Evolutionary conservation across 2,329 filamentous ascomycete genomes (phyloP).

Genomic region (Xylariaceae sp.): DNA sequence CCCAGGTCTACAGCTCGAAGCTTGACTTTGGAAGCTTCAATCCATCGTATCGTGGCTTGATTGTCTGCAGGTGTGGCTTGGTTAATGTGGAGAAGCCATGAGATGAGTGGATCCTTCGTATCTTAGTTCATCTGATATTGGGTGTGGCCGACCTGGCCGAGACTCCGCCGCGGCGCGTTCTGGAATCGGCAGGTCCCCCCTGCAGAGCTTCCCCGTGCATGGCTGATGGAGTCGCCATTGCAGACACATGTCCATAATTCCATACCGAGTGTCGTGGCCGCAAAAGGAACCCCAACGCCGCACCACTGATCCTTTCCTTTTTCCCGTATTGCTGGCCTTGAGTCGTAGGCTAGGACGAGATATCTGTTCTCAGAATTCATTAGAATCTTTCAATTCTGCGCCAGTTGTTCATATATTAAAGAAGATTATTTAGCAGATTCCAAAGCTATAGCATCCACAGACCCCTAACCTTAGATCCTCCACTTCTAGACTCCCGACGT

Average conservation of each 20-base stretch:
- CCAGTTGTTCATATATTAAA: constrained; percentile 24
- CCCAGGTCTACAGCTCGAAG: no score
- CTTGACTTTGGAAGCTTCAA: no score
- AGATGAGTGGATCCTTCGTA: background rate
- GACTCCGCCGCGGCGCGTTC: no score
- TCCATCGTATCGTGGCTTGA: constrained; percentile 19
- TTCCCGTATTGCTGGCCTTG: constrained; percentile 16
- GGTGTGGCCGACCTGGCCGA: background rate
- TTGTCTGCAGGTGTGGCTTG: constrained; percentile 13
- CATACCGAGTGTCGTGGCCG: constrained; percentile 25
- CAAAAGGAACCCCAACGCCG: constrained; percentile 12
- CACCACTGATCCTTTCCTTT: constrained; percentile 14
- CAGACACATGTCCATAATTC: constrained; percentile 36
- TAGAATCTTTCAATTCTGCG: constrained; percentile 24
- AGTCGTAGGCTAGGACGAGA: constrained; percentile 24
- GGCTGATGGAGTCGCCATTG: constrained; percentile 11
- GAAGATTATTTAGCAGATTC: background rate
- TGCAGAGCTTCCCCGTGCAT: constrained; percentile 1
- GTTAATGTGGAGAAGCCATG: constrained; percentile 1
- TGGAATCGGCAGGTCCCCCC: constrained; percentile 21
- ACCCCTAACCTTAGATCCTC: constrained; percentile 3
- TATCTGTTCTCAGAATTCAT: constrained; percentile 38
- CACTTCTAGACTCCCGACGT: constrained; percentile 3
- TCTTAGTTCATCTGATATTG: background rate
- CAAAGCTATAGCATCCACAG: background rate